phyloP scores from a whole-genome alignment of 768 basidiomycete genomes.

The Calocybe cyanea region DNA sequence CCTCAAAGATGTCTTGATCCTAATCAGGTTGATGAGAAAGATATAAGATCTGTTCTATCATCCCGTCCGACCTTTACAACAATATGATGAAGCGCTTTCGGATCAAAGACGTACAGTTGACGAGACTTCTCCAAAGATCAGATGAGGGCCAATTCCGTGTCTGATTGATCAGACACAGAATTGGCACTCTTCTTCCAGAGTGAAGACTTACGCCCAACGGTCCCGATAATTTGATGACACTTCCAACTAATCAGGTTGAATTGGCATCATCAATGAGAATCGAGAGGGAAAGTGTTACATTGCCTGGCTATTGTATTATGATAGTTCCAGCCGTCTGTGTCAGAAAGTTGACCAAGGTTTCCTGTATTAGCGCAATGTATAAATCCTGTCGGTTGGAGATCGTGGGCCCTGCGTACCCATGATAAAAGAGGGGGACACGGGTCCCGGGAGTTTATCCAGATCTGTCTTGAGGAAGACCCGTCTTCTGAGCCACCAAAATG shows the following conservation, averaged over 20 bases:
- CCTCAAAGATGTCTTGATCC: constrained; percentile 7
- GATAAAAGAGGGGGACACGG: constrained; percentile 23
- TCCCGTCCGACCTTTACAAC: constrained; percentile 30
- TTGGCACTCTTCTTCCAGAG: too few species aligned
- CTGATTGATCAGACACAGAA: too few species aligned
- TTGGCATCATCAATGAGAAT: not conserved
- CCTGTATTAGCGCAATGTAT: constrained; percentile 4
- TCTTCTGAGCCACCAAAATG: constrained; percentile 11
- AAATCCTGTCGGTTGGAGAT: not conserved
- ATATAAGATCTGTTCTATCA: constrained; percentile 2
- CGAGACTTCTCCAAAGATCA: constrained; percentile 12
- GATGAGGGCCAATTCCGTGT: too few species aligned
- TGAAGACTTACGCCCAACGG: constrained; percentile 18
- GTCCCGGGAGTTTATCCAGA: constrained; percentile 33
- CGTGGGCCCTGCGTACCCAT: constrained; percentile 20
- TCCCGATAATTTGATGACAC: constrained; percentile 16
- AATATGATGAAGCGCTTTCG: constrained; percentile 33
- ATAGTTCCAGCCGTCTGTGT: constrained; percentile 16
- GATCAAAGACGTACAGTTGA: constrained; percentile 32
- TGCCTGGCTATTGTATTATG: constrained; percentile 8
- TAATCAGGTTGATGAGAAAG: not conserved
- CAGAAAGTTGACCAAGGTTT: constrained; percentile 14
- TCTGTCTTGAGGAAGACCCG: constrained; percentile 17
- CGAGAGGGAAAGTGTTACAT: constrained; percentile 11
- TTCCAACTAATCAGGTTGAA: constrained; percentile 12